A percentile compares a stretch with the other conserved stretches of the same genome.
Conservation (phyloP, 169 alveolate genomes). For the Plasmodium inui region DNA sequence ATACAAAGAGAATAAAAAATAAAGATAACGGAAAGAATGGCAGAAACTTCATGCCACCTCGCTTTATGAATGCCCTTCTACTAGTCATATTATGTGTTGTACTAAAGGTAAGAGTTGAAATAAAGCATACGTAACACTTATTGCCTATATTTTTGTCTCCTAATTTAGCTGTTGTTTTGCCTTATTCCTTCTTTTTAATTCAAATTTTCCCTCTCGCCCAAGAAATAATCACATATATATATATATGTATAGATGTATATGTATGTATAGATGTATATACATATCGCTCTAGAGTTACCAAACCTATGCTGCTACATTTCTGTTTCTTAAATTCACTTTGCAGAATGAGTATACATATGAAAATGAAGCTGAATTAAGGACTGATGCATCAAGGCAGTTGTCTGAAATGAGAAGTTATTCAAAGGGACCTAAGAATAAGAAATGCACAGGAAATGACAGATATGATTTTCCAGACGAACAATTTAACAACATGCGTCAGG, state of each 20-base stretch:
- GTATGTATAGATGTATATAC: background rate
- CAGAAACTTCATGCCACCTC: background rate
- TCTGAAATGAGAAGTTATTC: background rate
- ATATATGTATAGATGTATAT: background rate
- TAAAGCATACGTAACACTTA: background rate
- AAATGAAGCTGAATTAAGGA: background rate
- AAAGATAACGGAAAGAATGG: background rate
- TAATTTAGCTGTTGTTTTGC: background rate
- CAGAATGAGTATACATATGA: conserved; percentile 17
- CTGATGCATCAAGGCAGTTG: background rate
- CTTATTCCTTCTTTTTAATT: background rate
- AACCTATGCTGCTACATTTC: background rate
- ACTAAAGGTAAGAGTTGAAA: conserved; percentile 6
- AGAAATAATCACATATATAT: background rate
- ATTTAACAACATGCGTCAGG: background rate
- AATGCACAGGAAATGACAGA: background rate
- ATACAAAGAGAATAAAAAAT: background rate
- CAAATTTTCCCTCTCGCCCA: background rate
- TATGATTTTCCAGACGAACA: background rate
- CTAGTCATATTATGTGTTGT: background rate
- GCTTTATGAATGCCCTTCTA: background rate
- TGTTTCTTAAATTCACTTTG: background rate
- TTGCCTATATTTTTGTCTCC: background rate
- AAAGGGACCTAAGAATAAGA: background rate
- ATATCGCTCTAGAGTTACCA: background rate